A percentile compares a stretch with the other conserved stretches of the same genome.
phyloP scores from a whole-genome alignment of 129 eudicot genomes.

The Glebionis coronaria region DNA sequence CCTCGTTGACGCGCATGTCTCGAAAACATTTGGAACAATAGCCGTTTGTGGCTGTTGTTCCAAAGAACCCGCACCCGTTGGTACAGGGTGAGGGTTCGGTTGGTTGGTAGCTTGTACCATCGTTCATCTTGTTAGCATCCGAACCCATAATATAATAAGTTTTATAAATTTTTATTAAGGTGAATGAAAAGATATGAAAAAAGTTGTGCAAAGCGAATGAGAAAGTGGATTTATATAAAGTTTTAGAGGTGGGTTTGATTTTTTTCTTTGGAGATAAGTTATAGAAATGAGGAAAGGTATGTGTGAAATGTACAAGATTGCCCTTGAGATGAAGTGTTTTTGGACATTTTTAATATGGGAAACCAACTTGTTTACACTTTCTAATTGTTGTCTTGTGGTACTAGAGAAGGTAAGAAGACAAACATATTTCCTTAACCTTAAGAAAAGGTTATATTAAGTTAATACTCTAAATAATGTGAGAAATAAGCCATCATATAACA shows the following conservation, averaged over 20 bases:
- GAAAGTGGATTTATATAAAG: conserved; percentile 26
- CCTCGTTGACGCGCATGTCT: conserved; percentile 39
- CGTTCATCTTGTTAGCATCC: conserved; percentile 48
- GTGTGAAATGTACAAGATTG: not conserved
- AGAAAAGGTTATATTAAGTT: not conserved
- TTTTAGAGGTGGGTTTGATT: not conserved
- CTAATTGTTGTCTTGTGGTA: conserved; percentile 6
- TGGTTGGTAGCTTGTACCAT: conserved; percentile 52
- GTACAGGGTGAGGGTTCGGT: conserved; percentile 58
- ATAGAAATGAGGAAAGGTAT: not conserved
- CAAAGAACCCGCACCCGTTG: conserved; percentile 90
- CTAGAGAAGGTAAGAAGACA: conserved; percentile 13
- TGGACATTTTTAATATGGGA: not conserved
- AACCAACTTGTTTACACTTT: conserved; percentile 13
- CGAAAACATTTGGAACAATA: conserved; percentile 75
- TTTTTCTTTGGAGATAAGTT: conserved; percentile 25
- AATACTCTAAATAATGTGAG: too few species aligned
- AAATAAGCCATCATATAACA: too few species aligned
- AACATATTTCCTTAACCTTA: not conserved
- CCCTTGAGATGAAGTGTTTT: conserved; percentile 3
- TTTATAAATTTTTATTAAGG: not conserved
- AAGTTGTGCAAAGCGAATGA: not conserved
- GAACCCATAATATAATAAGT: conserved; percentile 40
- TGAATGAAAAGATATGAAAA: conserved; percentile 2
- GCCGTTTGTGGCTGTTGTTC: conserved; percentile 64